Evolutionary conservation across 257 asterid species (phyloP).

Genomic region (Solanum corneliomulleri): DNA sequence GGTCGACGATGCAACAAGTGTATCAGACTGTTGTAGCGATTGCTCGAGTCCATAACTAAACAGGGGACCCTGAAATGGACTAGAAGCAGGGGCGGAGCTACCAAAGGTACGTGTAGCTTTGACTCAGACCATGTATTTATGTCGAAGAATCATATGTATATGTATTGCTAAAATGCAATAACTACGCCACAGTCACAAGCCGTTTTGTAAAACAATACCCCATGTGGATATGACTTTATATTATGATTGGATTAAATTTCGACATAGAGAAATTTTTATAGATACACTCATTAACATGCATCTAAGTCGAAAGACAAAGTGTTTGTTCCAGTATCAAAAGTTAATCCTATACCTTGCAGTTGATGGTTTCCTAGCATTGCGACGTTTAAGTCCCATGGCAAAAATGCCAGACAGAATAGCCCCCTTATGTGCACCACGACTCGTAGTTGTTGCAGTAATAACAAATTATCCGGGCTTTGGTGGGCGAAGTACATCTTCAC

Average conservation of each 20-base stretch:
- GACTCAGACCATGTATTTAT: neutral
- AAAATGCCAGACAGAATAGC: neutral
- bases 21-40: neutral
- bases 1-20: neutral
- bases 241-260: neutral
- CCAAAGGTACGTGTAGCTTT: neutral
- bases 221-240: no score
- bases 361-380: neutral
- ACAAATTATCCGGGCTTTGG: neutral
- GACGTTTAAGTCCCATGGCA: neutral
- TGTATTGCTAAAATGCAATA: no score
- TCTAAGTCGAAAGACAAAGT: neutral
- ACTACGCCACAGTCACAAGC: no score
- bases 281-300: neutral
- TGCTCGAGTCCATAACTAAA: neutral
- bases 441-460: neutral
- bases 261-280: neutral
- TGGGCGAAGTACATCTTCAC: neutral
- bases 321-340: neutral
- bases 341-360: neutral
- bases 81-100: neutral
- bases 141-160: neutral
- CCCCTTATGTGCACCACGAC: neutral
- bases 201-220: no score
- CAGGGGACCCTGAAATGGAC: neutral